Evolutionary conservation across 257 asterid genomes (phyloP).

Genomic region (Haberlea rhodopensis): DNA sequence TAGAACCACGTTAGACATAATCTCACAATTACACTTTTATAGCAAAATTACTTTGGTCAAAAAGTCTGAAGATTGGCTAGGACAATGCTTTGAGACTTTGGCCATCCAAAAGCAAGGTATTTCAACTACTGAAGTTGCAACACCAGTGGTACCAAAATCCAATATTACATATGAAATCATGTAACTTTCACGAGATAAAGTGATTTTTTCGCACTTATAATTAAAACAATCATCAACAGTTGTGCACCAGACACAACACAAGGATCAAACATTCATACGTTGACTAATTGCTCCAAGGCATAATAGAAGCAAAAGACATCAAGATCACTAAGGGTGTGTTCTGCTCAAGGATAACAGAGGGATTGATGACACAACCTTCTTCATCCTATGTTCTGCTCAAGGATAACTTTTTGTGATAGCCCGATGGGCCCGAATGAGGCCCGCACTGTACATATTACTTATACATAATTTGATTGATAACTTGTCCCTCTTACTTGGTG

Average conservation of each 20-base stretch:
- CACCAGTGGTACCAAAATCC: neutral
- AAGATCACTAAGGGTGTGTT: no score
- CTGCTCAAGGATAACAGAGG: no score
- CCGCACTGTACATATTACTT: no score
- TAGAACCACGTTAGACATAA: neutral
- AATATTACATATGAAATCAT: neutral
- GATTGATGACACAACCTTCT: no score
- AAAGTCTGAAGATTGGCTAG: neutral
- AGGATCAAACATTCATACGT: neutral
- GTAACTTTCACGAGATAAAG: neutral
- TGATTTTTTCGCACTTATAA: neutral
- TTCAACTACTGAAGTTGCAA: neutral
- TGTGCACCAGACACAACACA: neutral
- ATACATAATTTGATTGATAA: no score
- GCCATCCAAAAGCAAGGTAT: neutral
- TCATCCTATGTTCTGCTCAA: no score
- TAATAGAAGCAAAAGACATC: neutral
- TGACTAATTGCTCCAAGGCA: neutral
- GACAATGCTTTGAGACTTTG: neutral
- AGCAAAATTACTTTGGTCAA: neutral
- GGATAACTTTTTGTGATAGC: no score
- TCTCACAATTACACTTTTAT: neutral
- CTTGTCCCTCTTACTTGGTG: no score
- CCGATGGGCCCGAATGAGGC: no score
- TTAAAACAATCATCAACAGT: neutral